Evolutionary conservation across 2,329 filamentous ascomycete species (phyloP).

Genomic region (Fusarium decemcellulare): DNA sequence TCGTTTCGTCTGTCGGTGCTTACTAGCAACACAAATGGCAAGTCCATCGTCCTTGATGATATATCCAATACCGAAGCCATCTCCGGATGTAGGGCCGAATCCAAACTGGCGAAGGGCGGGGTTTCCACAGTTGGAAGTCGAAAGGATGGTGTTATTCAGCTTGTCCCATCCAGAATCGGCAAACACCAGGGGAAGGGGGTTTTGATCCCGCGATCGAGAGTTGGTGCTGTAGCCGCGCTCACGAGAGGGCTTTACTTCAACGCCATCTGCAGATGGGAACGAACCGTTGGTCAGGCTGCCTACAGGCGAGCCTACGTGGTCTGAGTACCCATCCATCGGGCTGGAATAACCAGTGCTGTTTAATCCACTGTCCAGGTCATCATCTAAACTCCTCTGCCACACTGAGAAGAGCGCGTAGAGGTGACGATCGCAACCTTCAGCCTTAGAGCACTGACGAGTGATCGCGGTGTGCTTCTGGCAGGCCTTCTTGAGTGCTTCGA

Average conservation of each 20-base stretch:
- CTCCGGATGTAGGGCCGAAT: slow-evolving; percentile 93
- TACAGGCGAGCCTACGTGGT: slow-evolving; percentile 59
- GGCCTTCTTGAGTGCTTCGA: slow-evolving; percentile 87
- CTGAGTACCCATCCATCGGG: slow-evolving; percentile 65
- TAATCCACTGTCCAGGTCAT: slow-evolving; percentile 66
- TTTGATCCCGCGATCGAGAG: slow-evolving; percentile 61
- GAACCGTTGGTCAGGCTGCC: slow-evolving; percentile 70
- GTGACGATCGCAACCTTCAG: slow-evolving; percentile 91
- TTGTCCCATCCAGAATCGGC: slow-evolving; percentile 93
- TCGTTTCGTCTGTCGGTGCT: slow-evolving; percentile 92
- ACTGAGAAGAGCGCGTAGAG: slow-evolving; percentile 94
- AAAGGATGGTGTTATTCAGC: slow-evolving; percentile 93
- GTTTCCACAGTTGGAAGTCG: slow-evolving; percentile 99
- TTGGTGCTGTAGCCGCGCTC: slow-evolving; percentile 69
- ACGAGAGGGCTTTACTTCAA: slow-evolving; percentile 55
- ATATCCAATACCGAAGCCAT: slow-evolving; percentile 98
- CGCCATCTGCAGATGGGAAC: slow-evolving; percentile 50
- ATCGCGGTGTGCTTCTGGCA: slow-evolving; percentile 85
- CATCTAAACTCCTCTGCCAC: slow-evolving; percentile 91
- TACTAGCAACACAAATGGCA: slow-evolving; percentile 91
- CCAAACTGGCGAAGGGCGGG: slow-evolving; percentile 95
- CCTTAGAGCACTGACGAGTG: slow-evolving; percentile 90
- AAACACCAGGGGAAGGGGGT: slow-evolving; percentile 83
- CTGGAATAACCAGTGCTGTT: slow-evolving; percentile 77
- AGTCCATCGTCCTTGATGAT: slow-evolving; percentile 90